Conservation (phyloP, 2,329 filamentous ascomycete genomes). For the Byssothecium circinans region DNA sequence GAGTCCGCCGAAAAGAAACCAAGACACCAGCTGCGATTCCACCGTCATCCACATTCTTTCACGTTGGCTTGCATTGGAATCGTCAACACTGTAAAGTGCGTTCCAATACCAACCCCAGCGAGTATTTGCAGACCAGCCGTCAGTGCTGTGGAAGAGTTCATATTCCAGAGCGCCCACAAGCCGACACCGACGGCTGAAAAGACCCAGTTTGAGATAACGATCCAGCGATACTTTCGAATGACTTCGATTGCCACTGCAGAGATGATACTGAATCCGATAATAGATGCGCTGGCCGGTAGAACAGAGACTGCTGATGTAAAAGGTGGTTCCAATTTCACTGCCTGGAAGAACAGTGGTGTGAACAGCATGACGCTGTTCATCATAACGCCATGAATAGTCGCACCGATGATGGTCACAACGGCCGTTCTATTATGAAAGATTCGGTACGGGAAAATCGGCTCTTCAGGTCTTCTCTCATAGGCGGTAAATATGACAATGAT, state of each 20-base stretch:
- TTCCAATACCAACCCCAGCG: neutral
- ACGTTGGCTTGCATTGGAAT: constrained; percentile 3
- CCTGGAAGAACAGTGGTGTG: constrained; percentile 42
- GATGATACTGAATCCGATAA: neutral
- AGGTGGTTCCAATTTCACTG: constrained; percentile 38
- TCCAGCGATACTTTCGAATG: constrained; percentile 1
- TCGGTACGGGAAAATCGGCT: constrained; percentile 51
- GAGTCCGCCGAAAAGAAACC: constrained; percentile 38
- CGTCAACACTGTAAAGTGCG: neutral
- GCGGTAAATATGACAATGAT: constrained; percentile 55
- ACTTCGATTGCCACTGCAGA: neutral
- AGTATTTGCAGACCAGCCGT: neutral
- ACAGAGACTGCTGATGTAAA: constrained; percentile 27
- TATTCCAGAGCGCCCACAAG: neutral
- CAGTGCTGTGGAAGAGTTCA: neutral
- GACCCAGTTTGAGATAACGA: constrained; percentile 1
- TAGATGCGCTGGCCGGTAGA: neutral
- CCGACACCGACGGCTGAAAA: constrained; percentile 1
- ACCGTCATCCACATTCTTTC: constrained; percentile 28
- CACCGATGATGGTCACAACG: constrained; percentile 53
- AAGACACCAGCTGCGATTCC: constrained; percentile 39
- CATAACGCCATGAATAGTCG: constrained; percentile 59
- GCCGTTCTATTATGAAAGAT: constrained; percentile 53
- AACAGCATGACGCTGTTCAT: constrained; percentile 41
- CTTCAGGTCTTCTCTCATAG: constrained; percentile 56